A percentile compares a stretch with the other conserved stretches of the same genome.
Conservation (phyloP, 345 rosid species). For the Dovyalis caffra region DNA sequence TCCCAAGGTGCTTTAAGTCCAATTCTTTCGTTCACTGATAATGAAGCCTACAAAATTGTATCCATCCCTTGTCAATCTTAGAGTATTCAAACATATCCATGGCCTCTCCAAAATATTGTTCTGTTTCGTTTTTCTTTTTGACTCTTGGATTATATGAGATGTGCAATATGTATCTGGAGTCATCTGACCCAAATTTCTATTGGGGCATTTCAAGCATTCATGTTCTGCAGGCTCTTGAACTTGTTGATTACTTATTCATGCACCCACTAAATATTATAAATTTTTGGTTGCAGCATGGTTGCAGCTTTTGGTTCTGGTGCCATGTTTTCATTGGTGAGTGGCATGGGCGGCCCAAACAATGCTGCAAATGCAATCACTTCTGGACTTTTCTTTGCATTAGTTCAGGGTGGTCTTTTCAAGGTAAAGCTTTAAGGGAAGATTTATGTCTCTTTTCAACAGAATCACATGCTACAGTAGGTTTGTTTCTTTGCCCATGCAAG, state of each 20-base stretch:
- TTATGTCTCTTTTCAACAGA: not conserved
- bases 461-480: not conserved
- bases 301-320: slow-evolving; percentile 97
- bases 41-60: no score
- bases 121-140: not conserved
- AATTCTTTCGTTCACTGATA: no score
- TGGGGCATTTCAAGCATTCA: no score
- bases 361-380: slow-evolving; percentile 67
- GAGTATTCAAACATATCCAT: not conserved
- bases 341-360: slow-evolving; percentile 71
- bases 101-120: not conserved
- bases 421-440: slow-evolving; percentile 39
- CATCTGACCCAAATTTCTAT: not conserved
- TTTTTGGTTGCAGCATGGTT: slow-evolving; percentile 62
- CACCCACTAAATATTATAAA: not conserved
- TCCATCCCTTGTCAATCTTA: not conserved
- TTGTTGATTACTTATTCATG: not conserved
- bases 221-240: no score
- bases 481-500: not conserved
- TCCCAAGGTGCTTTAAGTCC: no score
- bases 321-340: slow-evolving; percentile 79
- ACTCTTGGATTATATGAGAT: not conserved
- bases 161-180: no score
- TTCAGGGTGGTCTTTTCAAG: slow-evolving; percentile 82
- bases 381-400: slow-evolving; percentile 71